Percentiles rank a stretch among this genome's conserved stretches.
phyloP scores from a whole-genome alignment of 2,329 filamentous ascomycete genomes.

The Fusarium ambrosium region DNA sequence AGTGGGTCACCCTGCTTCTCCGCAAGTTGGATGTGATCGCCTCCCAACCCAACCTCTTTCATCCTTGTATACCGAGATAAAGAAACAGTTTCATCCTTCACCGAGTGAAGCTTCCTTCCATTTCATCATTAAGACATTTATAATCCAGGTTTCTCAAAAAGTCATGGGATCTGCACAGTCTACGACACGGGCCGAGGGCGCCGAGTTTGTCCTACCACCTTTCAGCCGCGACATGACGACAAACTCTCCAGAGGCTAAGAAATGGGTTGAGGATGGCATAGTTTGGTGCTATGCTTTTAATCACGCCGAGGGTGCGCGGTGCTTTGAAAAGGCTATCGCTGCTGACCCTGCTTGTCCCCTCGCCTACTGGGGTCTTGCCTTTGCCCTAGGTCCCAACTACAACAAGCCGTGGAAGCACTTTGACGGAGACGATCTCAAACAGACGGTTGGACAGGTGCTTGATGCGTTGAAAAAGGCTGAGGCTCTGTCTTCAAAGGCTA shows the following conservation, averaged over 20 bases:
- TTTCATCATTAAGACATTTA: neutral
- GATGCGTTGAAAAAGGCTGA: slow-evolving; percentile 33
- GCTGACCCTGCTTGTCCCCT: slow-evolving; percentile 68
- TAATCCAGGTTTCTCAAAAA: neutral
- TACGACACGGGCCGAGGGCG: slow-evolving; percentile 11
- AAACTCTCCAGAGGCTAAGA: slow-evolving; percentile 63
- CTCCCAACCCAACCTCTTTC: slow-evolving; percentile 21
- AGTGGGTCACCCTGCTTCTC: slow-evolving; percentile 38
- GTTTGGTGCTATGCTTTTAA: slow-evolving; percentile 80
- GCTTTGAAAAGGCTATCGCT: slow-evolving; percentile 69
- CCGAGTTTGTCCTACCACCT: slow-evolving; percentile 42
- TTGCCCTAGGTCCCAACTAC: slow-evolving; percentile 77
- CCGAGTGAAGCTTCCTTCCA: neutral
- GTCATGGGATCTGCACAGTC: slow-evolving; percentile 30
- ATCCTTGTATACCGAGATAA: neutral
- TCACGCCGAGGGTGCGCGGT: slow-evolving; percentile 73
- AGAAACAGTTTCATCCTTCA: neutral
- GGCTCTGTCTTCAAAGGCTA: slow-evolving; percentile 26
- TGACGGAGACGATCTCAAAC: slow-evolving; percentile 39
- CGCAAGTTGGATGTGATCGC: slow-evolving; percentile 35
- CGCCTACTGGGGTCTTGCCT: slow-evolving; percentile 77
- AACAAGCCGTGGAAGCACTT: slow-evolving; percentile 75
- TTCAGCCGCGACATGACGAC: slow-evolving; percentile 65
- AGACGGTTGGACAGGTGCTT: slow-evolving; percentile 30
- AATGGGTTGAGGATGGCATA: slow-evolving; percentile 77